Conservation (phyloP, 2,329 filamentous ascomycete genomes). For the Penicillium psychrosexuale region DNA sequence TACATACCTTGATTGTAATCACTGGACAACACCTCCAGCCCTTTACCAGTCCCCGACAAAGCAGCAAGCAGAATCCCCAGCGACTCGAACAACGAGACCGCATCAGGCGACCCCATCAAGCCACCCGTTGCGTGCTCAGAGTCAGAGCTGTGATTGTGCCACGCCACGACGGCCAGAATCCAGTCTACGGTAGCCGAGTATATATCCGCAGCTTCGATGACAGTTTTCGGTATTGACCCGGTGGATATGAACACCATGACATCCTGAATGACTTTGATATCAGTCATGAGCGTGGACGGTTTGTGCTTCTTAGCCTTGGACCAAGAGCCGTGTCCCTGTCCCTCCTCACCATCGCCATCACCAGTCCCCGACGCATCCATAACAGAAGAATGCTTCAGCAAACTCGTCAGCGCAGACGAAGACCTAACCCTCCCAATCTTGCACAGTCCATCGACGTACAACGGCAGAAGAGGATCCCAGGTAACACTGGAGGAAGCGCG, state of each 20-base stretch:
- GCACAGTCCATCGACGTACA: slow-evolving; percentile 41
- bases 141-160: slow-evolving; percentile 31
- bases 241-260: slow-evolving; percentile 40
- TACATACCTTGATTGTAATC: slow-evolving; percentile 34
- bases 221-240: slow-evolving; percentile 30
- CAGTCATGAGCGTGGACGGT: slow-evolving; percentile 40
- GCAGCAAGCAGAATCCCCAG: slow-evolving; percentile 43
- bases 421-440: slow-evolving; percentile 33
- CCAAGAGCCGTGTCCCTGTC: not conserved
- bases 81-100: slow-evolving; percentile 42
- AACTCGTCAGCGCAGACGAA: slow-evolving; percentile 32
- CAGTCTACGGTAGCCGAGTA: slow-evolving; percentile 37
- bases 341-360: not conserved
- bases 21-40: slow-evolving; percentile 36
- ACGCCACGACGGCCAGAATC: slow-evolving; percentile 39
- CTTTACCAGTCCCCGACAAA: slow-evolving; percentile 37
- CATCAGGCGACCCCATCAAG: slow-evolving; percentile 36
- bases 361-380: slow-evolving; percentile 17
- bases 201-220: slow-evolving; percentile 31
- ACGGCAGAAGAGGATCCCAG: slow-evolving; percentile 44
- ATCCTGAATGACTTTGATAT: slow-evolving; percentile 44
- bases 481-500: slow-evolving; percentile 32
- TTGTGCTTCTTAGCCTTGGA: slow-evolving; percentile 5
- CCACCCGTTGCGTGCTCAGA: slow-evolving; percentile 29
- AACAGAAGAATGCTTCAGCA: slow-evolving; percentile 39